Evolutionary conservation across 352 stramenopile genomes (phyloP).

Genomic region (Pelagophyceae sp.): DNA sequence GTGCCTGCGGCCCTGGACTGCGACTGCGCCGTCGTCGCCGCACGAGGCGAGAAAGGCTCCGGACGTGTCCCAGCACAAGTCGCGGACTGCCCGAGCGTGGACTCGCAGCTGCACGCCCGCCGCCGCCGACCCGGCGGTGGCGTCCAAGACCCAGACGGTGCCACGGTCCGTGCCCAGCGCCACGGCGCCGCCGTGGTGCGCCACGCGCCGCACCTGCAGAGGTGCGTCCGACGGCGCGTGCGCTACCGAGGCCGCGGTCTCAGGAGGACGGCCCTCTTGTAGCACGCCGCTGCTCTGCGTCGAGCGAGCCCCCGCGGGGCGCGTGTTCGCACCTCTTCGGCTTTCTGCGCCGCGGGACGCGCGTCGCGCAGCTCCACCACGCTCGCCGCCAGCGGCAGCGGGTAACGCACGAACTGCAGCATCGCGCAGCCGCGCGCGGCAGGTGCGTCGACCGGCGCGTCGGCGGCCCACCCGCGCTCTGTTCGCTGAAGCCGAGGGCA

Average conservation of each 20-base stretch:
- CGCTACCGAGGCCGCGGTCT: too few relatives aligned
- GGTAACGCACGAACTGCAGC: not conserved
- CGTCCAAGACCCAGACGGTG: not conserved
- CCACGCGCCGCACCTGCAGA: not conserved
- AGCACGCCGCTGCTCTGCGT: too few relatives aligned
- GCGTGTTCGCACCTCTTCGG: not conserved
- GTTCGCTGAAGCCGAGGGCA: too few relatives aligned
- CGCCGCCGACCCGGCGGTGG: not conserved
- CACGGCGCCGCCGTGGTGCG: not conserved
- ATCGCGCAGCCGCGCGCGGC: too few relatives aligned
- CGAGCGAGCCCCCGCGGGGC: too few relatives aligned
- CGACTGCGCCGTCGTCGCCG: conserved; percentile 22
- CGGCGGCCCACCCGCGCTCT: too few relatives aligned
- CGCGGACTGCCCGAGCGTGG: not conserved
- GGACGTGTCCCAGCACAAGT: conserved; percentile 12
- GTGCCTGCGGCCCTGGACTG: conserved; percentile 6
- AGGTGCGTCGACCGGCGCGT: too few relatives aligned
- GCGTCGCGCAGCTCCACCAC: not conserved
- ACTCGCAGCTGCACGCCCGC: not conserved
- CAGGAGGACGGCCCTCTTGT: too few relatives aligned
- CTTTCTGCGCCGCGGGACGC: not conserved
- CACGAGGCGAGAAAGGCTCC: conserved; percentile 30
- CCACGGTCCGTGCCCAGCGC: not conserved
- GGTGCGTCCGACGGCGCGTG: not conserved
- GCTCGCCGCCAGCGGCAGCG: not conserved